Percentiles rank a stretch among this genome's conserved stretches.
Evolutionary conservation across 345 rosid species (phyloP).

Genomic region (Eucalyptus viminalis): DNA sequence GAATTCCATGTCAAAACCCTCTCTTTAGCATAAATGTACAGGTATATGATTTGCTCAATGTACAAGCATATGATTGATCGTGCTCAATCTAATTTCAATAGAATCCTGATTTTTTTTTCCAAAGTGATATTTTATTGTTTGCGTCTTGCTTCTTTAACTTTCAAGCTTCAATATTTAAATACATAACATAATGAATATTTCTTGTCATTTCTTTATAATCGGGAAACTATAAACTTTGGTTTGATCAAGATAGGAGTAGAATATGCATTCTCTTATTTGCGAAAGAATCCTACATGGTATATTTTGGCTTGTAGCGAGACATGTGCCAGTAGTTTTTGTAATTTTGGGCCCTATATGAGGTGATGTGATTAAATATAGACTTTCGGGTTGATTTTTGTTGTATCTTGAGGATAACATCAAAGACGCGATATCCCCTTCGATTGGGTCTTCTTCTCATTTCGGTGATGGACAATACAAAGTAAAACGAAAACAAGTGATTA

Average conservation of each 20-base stretch:
- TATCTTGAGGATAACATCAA: background rate
- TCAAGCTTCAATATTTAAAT: background rate
- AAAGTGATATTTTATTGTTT: background rate
- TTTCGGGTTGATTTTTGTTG: background rate
- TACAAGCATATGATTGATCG: background rate
- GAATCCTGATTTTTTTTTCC: background rate
- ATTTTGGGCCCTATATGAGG: background rate
- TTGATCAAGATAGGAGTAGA: background rate
- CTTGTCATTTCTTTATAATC: background rate
- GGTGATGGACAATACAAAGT: background rate
- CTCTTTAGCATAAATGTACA: background rate
- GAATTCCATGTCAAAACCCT: background rate
- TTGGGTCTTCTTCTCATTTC: background rate
- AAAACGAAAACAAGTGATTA: background rate
- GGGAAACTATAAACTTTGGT: background rate
- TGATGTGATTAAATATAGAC: background rate
- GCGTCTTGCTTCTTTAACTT: background rate
- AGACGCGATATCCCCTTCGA: background rate
- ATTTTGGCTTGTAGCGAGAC: background rate
- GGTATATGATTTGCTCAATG: background rate
- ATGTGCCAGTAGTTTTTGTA: background rate
- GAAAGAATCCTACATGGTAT: background rate
- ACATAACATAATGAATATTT: background rate
- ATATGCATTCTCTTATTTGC: background rate
- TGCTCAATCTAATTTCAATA: background rate